These are phyloP conservation scores for Diddensiella transvaalensis DNA, from an alignment of 805 yeast genomes.

Conservation along the genomic window DNA sequence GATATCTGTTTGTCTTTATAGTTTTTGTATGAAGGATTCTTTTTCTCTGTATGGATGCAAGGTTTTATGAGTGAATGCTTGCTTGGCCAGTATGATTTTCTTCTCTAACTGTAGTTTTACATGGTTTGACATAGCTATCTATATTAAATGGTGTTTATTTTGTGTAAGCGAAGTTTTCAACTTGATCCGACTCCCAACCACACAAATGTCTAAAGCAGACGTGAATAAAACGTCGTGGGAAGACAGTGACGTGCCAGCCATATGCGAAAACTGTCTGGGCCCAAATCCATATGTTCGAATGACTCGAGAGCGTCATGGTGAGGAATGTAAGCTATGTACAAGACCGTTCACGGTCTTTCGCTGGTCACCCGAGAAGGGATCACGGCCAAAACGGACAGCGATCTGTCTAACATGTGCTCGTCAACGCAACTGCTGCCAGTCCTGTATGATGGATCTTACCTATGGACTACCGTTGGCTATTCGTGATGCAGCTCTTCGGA, in stretches of 20 bases:
- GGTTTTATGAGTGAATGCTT: no score
- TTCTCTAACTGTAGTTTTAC: no score
- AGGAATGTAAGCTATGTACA: slow-evolving; percentile 82
- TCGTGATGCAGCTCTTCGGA: slow-evolving; percentile 73
- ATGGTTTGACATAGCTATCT: no score
- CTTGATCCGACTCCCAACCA: neutral
- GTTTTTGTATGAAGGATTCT: no score
- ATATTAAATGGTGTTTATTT: neutral
- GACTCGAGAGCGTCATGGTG: slow-evolving; percentile 66
- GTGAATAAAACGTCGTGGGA: slow-evolving; percentile 33
- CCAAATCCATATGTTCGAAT: slow-evolving; percentile 60
- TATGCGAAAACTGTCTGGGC: slow-evolving; percentile 76
- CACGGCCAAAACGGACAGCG: slow-evolving; percentile 54
- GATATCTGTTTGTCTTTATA: no score
- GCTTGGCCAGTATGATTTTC: no score
- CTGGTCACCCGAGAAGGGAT: slow-evolving; percentile 56
- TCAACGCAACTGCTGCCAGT: slow-evolving; percentile 79
- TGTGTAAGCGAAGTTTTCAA: neutral
- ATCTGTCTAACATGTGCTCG: slow-evolving; percentile 80
- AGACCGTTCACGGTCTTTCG: slow-evolving; percentile 77
- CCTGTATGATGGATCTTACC: slow-evolving; percentile 77
- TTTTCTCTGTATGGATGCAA: no score
- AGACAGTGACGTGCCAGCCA: slow-evolving; percentile 49
- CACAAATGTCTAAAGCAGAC: slow-evolving; percentile 30
- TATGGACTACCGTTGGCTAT: slow-evolving; percentile 76